Percentiles rank a stretch among this genome's conserved stretches.
Conservation (phyloP, 2,329 filamentous ascomycete species). For the Pseudocercospora eumusae region DNA sequence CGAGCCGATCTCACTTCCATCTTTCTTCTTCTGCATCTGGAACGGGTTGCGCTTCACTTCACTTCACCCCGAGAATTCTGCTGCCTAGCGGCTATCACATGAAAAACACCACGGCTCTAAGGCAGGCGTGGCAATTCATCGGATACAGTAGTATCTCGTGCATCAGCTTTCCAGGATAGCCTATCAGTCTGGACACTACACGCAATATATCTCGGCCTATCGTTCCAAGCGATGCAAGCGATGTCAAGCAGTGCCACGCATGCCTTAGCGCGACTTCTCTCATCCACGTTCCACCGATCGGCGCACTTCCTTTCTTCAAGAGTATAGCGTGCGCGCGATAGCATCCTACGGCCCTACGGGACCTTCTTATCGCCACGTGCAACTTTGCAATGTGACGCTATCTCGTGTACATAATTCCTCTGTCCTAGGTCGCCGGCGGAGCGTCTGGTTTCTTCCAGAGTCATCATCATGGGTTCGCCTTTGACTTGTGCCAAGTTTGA, state of each 20-base stretch:
- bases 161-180: not conserved
- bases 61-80: no score
- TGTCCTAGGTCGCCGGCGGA: not conserved
- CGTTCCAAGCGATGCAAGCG: not conserved
- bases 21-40: no score
- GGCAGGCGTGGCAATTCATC: no score
- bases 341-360: not conserved
- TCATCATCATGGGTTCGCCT: not conserved
- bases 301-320: not conserved
- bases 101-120: no score
- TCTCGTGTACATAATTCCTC: not conserved
- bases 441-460: not conserved
- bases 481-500: not conserved
- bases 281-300: not conserved
- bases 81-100: no score
- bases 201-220: not conserved
- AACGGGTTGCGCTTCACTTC: no score
- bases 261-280: not conserved
- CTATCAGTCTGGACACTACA: not conserved
- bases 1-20: no score
- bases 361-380: constrained; percentile 7
- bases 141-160: no score
- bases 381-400: not conserved
- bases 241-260: not conserved
- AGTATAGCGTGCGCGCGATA: not conserved